Evolutionary conservation across 441 rosid genomes (phyloP).

Genomic region (Croton setiger): DNA sequence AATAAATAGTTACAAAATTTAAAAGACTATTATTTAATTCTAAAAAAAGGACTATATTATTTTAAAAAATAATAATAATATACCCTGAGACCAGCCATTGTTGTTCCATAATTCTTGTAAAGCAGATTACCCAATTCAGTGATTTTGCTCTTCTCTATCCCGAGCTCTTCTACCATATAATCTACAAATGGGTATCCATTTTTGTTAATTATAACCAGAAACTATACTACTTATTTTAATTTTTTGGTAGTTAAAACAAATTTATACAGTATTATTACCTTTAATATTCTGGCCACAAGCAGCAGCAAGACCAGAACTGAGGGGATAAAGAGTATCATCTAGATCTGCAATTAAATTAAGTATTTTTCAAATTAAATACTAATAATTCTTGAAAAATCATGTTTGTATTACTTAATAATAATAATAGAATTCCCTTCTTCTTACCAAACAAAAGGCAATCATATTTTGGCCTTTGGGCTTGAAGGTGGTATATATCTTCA

Average conservation of each 20-base stretch:
- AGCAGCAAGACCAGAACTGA: slow-evolving; percentile 62
- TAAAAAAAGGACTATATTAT: neutral
- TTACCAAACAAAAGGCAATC: slow-evolving; percentile 90
- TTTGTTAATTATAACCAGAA: neutral
- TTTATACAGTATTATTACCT: slow-evolving; percentile 37
- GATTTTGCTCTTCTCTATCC: slow-evolving; percentile 57
- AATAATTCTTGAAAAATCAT: no score
- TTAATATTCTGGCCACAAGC: slow-evolving; percentile 71
- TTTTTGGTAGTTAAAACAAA: no score
- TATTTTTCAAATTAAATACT: neutral
- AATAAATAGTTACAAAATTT: slow-evolving; percentile 10
- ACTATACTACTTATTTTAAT: no score
- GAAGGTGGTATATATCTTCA: slow-evolving; percentile 39
- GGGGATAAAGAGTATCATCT: slow-evolving; percentile 92
- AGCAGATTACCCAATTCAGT: slow-evolving; percentile 56
- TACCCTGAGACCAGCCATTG: slow-evolving; percentile 99
- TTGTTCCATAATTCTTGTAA: slow-evolving; percentile 90
- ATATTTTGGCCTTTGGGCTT: slow-evolving; percentile 47
- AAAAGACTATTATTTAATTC: neutral
- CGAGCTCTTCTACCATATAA: slow-evolving; percentile 74
- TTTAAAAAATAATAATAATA: slow-evolving; percentile 11
- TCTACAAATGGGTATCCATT: slow-evolving; percentile 34
- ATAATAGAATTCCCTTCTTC: neutral
- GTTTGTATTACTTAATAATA: slow-evolving; percentile 10
- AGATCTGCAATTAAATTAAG: slow-evolving; percentile 53